Percentiles rank a stretch among this genome's conserved stretches.
Evolutionary conservation across 2,329 filamentous ascomycete genomes (phyloP).

Genomic region (Cylindrodendrum hubeiense): DNA sequence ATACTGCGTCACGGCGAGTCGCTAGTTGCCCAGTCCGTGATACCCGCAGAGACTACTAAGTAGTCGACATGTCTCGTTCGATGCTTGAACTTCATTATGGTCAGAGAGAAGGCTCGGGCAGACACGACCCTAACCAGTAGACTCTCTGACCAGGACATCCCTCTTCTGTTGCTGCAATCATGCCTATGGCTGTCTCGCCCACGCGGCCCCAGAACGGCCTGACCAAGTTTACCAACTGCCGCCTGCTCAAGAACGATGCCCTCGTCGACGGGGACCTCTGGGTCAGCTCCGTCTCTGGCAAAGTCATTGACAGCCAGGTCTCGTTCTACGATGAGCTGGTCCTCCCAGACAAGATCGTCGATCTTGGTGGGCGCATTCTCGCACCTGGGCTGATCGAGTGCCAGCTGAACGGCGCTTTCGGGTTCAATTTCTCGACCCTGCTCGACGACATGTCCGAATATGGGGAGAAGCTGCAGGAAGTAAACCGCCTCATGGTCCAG

Average conservation of each 20-base stretch:
- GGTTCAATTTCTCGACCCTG: slow-evolving; percentile 89
- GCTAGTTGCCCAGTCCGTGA: slow-evolving; percentile 15
- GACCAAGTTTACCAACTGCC: slow-evolving; percentile 92
- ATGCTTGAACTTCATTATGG: slow-evolving; percentile 5
- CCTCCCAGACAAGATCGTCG: slow-evolving; percentile 79
- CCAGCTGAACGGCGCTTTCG: slow-evolving; percentile 92
- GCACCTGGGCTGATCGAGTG: slow-evolving; percentile 90
- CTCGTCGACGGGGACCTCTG: slow-evolving; percentile 87
- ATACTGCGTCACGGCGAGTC: slow-evolving; percentile 33
- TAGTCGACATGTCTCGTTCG: slow-evolving; percentile 9
- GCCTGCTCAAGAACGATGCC: slow-evolving; percentile 75
- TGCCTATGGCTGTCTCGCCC: slow-evolving; percentile 62
- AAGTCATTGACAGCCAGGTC: slow-evolving; percentile 79
- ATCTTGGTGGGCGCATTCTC: slow-evolving; percentile 86
- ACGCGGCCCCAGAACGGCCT: slow-evolving; percentile 65
- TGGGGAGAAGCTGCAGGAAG: slow-evolving; percentile 75
- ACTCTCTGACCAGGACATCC: slow-evolving; percentile 10
- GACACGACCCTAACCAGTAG: slow-evolving; percentile 17
- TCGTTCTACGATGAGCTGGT: slow-evolving; percentile 76
- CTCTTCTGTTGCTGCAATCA: slow-evolving; percentile 40
- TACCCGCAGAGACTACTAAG: slow-evolving; percentile 18
- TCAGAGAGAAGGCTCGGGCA: slow-evolving; percentile 3
- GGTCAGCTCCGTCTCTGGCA: slow-evolving; percentile 85
- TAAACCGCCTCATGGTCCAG: slow-evolving; percentile 78
- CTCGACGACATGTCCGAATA: slow-evolving; percentile 78